phyloP scores from a whole-genome alignment of 192 early-diverging fungal species.

The Entrophospora sp. region DNA sequence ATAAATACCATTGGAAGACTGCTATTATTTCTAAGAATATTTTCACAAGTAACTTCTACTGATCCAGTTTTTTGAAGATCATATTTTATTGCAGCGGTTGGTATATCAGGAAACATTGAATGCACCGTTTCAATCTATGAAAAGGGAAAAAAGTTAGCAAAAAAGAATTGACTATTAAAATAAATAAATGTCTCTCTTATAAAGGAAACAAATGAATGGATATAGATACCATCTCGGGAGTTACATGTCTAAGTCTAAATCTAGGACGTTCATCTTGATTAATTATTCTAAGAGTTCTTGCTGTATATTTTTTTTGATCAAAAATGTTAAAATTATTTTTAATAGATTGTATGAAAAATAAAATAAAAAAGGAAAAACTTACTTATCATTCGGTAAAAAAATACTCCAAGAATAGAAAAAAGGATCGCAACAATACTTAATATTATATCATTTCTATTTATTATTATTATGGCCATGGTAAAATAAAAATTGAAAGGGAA shows the following conservation, averaged over 20 bases:
- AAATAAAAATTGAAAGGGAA: no score
- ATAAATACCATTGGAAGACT: slow-evolving; percentile 46
- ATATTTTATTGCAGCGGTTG: slow-evolving; percentile 59
- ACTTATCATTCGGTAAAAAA: no score
- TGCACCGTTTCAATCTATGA: slow-evolving; percentile 57
- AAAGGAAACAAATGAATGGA: background rate
- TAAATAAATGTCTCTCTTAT: background rate
- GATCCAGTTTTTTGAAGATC: slow-evolving; percentile 78
- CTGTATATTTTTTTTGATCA: no score
- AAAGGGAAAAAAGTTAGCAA: background rate
- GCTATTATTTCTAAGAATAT: slow-evolving; percentile 62
- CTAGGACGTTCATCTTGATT: background rate
- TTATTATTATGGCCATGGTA: no score
- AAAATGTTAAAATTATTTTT: no score
- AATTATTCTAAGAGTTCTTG: background rate
- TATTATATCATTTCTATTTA: no score
- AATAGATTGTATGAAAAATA: no score
- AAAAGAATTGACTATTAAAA: background rate
- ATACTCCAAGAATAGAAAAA: no score
- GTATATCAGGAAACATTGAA: slow-evolving; percentile 78
- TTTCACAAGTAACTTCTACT: slow-evolving; percentile 72
- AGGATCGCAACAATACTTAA: no score
- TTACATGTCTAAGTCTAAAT: background rate
- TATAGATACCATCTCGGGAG: background rate
- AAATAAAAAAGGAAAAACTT: no score